phyloP scores from a whole-genome alignment of 768 basidiomycete species.

The Lanmaoa rubissima region DNA sequence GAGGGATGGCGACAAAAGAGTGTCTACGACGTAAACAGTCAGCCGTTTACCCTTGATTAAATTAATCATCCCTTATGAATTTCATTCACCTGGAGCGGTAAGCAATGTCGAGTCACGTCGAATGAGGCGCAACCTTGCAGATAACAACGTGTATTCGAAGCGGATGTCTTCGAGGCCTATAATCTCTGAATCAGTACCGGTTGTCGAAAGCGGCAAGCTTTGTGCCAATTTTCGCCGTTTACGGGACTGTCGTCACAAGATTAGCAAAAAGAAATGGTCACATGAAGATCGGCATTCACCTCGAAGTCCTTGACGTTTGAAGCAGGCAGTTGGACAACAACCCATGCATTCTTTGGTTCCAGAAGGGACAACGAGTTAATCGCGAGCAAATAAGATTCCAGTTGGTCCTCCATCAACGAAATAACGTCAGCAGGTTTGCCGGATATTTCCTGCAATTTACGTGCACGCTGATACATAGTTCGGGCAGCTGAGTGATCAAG shows the following conservation, averaged over 20 bases:
- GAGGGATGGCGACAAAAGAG: conserved; percentile 54
- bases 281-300: conserved; percentile 32
- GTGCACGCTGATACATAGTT: conserved; percentile 90
- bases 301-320: conserved; percentile 47
- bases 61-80: conserved; percentile 6
- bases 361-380: conserved; percentile 87
- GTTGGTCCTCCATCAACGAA: conserved; percentile 60
- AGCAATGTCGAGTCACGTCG: conserved; percentile 62
- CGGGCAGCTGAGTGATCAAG: conserved; percentile 62
- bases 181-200: conserved; percentile 65
- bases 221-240: conserved; percentile 73
- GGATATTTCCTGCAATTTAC: conserved; percentile 59
- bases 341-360: conserved; percentile 80
- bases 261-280: conserved; percentile 17
- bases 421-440: conserved; percentile 37
- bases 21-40: conserved; percentile 40
- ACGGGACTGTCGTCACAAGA: conserved; percentile 43
- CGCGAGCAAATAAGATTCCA: conserved; percentile 80
- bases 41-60: conserved; percentile 13
- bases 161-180: conserved; percentile 78
- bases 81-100: conserved; percentile 59
- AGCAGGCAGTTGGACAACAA: conserved; percentile 59
- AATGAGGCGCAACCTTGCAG: conserved; percentile 75
- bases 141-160: conserved; percentile 71
- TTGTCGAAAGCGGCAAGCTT: conserved; percentile 76